phyloP scores from a whole-genome alignment of 2,329 filamentous ascomycete species.

The Pestalotiopsis sp. region DNA sequence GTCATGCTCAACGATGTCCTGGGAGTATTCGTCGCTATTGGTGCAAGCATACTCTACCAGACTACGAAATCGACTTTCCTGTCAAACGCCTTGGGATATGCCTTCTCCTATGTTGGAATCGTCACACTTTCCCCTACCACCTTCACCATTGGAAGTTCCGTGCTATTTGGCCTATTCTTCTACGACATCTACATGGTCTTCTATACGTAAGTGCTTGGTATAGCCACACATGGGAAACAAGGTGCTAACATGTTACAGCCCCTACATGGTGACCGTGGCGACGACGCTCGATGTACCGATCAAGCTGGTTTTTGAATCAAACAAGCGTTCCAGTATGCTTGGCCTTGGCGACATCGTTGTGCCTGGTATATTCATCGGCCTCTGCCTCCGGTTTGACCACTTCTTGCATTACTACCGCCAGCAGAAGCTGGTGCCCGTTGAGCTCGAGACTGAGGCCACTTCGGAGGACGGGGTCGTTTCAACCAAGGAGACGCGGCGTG shows the following conservation, averaged over 20 bases:
- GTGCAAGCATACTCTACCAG: constrained; percentile 65
- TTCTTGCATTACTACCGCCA: constrained; percentile 79
- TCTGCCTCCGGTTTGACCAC: constrained; percentile 89
- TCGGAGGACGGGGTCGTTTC: constrained; percentile 33
- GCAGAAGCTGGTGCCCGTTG: constrained; percentile 49
- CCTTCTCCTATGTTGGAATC: constrained; percentile 82
- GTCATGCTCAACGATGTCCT: constrained; percentile 61
- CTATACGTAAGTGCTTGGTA: constrained; percentile 64
- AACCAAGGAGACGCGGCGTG: constrained; percentile 42
- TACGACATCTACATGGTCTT: constrained; percentile 96
- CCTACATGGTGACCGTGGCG: constrained; percentile 85
- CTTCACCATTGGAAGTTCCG: constrained; percentile 77
- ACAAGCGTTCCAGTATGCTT: constrained; percentile 77
- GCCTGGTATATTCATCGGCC: constrained; percentile 85
- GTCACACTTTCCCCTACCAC: constrained; percentile 87
- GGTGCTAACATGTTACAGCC: constrained; percentile 45
- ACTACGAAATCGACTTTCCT: constrained; percentile 62
- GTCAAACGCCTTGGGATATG: constrained; percentile 85
- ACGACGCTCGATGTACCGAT: constrained; percentile 90
- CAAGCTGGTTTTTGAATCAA: constrained; percentile 77
- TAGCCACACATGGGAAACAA: neutral
- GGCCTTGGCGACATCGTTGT: constrained; percentile 94
- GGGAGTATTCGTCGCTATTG: constrained; percentile 56
- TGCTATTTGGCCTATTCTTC: constrained; percentile 81
- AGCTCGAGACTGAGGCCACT: constrained; percentile 33